phyloP scores from a whole-genome alignment of 2,329 filamentous ascomycete species.

The Metarhizium humberi region DNA sequence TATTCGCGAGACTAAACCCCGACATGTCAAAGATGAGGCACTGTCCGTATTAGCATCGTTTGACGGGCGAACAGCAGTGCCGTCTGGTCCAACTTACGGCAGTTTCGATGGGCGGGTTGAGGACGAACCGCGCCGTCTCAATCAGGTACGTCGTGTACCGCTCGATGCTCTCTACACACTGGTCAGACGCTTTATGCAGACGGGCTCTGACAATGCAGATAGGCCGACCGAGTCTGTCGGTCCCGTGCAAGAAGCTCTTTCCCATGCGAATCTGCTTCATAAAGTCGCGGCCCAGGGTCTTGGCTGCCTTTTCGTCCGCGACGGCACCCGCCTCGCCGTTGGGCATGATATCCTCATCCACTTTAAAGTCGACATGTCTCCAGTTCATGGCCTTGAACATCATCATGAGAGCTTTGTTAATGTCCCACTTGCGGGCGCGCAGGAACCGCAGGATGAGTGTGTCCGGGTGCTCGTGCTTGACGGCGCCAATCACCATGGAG shows the following conservation, averaged over 20 bases:
- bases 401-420: too few species aligned
- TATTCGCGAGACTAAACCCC: too few species aligned
- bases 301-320: constrained; percentile 40
- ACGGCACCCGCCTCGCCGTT: too few species aligned
- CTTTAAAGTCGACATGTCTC: too few species aligned
- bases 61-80: too few species aligned
- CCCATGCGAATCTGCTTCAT: constrained; percentile 76
- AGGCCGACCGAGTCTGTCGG: constrained; percentile 36
- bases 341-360: too few species aligned
- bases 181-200: constrained; percentile 72
- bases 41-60: too few species aligned
- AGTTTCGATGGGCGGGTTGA: constrained; percentile 50
- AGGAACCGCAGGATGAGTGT: constrained; percentile 76
- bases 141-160: constrained; percentile 89
- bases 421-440: constrained; percentile 32
- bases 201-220: constrained; percentile 25
- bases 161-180: constrained; percentile 74
- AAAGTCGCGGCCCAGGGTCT: constrained; percentile 68
- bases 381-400: too few species aligned
- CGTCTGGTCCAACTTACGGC: too few species aligned
- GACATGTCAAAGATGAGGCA: too few species aligned
- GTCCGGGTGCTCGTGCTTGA: constrained; percentile 88
- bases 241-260: constrained; percentile 85
- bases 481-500: not conserved
- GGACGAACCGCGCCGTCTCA: constrained; percentile 80